Base-by-base conservation (phyloP, 352 stramenopile species). In the Globisporangium uncinulatum region DNA sequence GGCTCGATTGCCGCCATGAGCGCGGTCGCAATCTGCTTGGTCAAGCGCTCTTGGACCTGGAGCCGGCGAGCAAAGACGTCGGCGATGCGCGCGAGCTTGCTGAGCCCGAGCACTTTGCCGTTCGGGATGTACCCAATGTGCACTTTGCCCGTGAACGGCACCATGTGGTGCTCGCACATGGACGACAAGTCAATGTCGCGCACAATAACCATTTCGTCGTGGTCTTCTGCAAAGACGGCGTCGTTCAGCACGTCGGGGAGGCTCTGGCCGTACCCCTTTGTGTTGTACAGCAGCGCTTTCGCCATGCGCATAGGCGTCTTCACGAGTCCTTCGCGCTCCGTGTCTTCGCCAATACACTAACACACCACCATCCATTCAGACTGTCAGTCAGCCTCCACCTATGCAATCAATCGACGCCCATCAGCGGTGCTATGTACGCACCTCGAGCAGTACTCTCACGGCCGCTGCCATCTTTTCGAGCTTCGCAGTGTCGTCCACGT, bases 161-260 rank as follows among this genome's bases (percentile, higher is more conserved):
- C 90, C 91, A 99, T 98, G 73, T 99, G 97, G 82, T 99, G 97
- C 74, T 99, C 97, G 67, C 97, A 99, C 72, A 99, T 88, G 62
- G 85, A 98, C 76, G 98, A 97, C 48, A 99, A 89, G 62, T 98
- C 94, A 76, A 99, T 99, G 75, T 99, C 95, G 59, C 96, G 93
- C 11, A 99, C 97, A 52, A 99, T 95, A 19, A 99, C 96, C 93
- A 99, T 99, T 70, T 99, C 97, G 63, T 98, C 87, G 67, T 98
- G 92, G 71, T 99, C 92, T 69, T 98, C 95, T 37, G 98, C 90
- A 67, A 99, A 99, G 14, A 99, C 83, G 1, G 97, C 97, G 47
- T 97, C 89, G 73, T 98, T 98, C n/a, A 98, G 72, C 41, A 98
- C 88, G 43, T 93, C 79, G 19, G 75, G 56, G 14, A 97, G 69